A percentile compares a stretch with the other conserved stretches of the same genome.
These are phyloP conservation scores for Ephemerocybe angulata DNA, from an alignment of 768 basidiomycete species.

Conservation along the genomic window DNA sequence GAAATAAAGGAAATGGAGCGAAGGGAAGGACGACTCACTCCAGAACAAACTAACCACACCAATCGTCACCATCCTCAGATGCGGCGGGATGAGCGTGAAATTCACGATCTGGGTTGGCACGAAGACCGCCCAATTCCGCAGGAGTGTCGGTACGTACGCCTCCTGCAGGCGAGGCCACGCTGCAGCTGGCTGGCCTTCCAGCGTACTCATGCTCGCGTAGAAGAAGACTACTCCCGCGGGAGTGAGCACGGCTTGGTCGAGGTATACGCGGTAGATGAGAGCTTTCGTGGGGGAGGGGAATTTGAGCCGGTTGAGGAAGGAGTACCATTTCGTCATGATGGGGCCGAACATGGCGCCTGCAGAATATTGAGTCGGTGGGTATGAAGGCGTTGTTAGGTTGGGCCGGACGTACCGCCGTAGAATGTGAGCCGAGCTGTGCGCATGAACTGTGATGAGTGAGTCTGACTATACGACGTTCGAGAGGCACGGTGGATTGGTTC, in stretches of 20 bases:
- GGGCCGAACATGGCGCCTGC: slow-evolving; percentile 76
- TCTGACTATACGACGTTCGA: too few relatives aligned
- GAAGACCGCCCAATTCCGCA: slow-evolving; percentile 78
- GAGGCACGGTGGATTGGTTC: too few relatives aligned
- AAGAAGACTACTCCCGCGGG: slow-evolving; percentile 56
- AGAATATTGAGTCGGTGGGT: not conserved
- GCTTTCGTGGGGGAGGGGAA: slow-evolving; percentile 59
- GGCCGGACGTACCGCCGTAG: slow-evolving; percentile 60
- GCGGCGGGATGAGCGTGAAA: slow-evolving; percentile 72
- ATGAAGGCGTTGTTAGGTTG: too few relatives aligned
- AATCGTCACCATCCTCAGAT: slow-evolving; percentile 71
- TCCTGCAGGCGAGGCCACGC: slow-evolving; percentile 42
- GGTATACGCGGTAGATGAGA: slow-evolving; percentile 63
- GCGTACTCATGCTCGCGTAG: slow-evolving; percentile 70
- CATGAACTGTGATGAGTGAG: slow-evolving; percentile 36
- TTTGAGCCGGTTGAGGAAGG: slow-evolving; percentile 64
- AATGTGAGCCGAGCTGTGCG: slow-evolving; percentile 63
- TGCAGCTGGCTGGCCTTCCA: slow-evolving; percentile 69
- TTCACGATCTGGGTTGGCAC: slow-evolving; percentile 77
- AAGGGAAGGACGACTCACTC: slow-evolving; percentile 58
- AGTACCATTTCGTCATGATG: slow-evolving; percentile 78
- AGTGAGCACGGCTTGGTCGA: slow-evolving; percentile 78
- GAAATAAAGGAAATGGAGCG: too few relatives aligned
- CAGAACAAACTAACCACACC: slow-evolving; percentile 78
- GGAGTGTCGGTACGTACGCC: slow-evolving; percentile 67